Base-by-base conservation (phyloP, 345 rosid genomes). In the Eucalyptus polybractea region DNA sequence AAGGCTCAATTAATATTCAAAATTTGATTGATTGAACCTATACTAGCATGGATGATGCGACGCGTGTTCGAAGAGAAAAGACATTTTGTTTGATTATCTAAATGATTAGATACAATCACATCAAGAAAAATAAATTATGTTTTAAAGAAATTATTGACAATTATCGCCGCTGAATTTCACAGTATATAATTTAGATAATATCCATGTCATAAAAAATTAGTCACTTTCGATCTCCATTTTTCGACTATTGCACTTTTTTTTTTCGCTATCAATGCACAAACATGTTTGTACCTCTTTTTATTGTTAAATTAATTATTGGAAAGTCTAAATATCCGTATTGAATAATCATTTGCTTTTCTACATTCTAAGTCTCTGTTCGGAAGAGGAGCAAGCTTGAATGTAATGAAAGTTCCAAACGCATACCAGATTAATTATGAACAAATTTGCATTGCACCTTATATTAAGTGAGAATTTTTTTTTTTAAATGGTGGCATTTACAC, bases 21-120 rank as follows among this genome's bases (percentile, higher is more conserved):
- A n/a, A n/a, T n/a, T n/a, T n/a, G n/a, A n/a, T n/a, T n/a, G n/a
- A n/a, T n/a, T n/a, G n/a, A n/a, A n/a, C n/a, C n/a, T n/a, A n/a
- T n/a, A n/a, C n/a, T n/a, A n/a, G 13, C 2, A 42, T 12, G 9
- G 29, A 6, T 6, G 85, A 76, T 40, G 85, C 7, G 29, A 76
- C 2, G 9, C 27, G 19, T 17, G 25, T 72, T 72, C 27, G 3
- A 72, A 72, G 13, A 72, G 2, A 65, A 65, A n/a, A 37, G 45
- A 10, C 27, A 37, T 76, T 37, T 11, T 40, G 13, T 24, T 0
- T 11, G 7, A 22, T 76, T 10, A 76, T 76, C 83, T 76, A 21
- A 19, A 76, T 76, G 4, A 7, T 76, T 37, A 10, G 25, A 37
- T 19, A 76, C 1, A 5, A 2, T 24, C 4, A 7, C 0, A 0